These are phyloP conservation scores for Staphylotrichum longicolle DNA, from an alignment of 495 filamentous ascomycete genomes.

Conservation along the genomic window DNA sequence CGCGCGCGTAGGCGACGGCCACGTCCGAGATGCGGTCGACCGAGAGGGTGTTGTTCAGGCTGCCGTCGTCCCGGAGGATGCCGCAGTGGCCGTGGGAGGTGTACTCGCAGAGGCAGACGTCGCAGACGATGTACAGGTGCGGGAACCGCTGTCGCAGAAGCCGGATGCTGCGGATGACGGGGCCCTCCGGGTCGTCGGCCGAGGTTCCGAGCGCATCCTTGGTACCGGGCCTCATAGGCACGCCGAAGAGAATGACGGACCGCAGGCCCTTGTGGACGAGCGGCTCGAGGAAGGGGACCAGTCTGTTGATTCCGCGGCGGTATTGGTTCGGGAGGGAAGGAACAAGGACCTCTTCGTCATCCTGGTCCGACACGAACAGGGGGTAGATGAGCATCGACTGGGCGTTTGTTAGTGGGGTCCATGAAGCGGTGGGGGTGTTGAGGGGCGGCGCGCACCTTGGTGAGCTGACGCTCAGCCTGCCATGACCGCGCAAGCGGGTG, in stretches of 20 bases:
- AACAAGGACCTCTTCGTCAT: constrained; percentile 87
- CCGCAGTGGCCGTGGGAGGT: constrained; percentile 98
- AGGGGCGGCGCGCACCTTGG: constrained; percentile 63
- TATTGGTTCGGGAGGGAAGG: constrained; percentile 84
- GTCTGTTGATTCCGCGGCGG: constrained; percentile 81
- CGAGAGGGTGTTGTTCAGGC: constrained; percentile 85
- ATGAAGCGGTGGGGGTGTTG: background rate
- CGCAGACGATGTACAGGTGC: constrained; percentile 79
- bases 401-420: constrained; percentile 15
- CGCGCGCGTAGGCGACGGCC: constrained; percentile 85
- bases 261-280: constrained; percentile 83
- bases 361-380: constrained; percentile 90
- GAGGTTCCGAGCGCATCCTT: constrained; percentile 94
- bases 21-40: constrained; percentile 93
- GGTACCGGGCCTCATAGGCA: constrained; percentile 70
- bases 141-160: constrained; percentile 81
- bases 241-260: constrained; percentile 94
- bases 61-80: constrained; percentile 86
- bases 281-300: constrained; percentile 79
- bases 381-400: constrained; percentile 98
- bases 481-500: constrained; percentile 88
- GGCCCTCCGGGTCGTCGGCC: constrained; percentile 88
- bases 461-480: constrained; percentile 96
- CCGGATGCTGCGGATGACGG: constrained; percentile 81
- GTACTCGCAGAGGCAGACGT: constrained; percentile 98